These are phyloP conservation scores for Fusarium burgessii DNA, from an alignment of 2,329 filamentous ascomycete species.

Conservation along the genomic window DNA sequence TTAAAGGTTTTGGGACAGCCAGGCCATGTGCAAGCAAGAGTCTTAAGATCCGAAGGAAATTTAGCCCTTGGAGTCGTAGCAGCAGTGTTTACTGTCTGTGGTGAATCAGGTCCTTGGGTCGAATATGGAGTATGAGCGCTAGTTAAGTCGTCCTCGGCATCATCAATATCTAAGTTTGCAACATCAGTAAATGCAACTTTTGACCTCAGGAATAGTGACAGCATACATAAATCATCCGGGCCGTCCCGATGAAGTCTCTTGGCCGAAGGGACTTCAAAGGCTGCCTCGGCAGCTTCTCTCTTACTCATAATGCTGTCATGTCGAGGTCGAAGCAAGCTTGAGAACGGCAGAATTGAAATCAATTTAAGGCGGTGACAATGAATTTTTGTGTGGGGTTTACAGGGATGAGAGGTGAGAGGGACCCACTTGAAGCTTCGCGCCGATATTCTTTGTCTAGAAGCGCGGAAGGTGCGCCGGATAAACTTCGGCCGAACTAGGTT, in stretches of 20 bases:
- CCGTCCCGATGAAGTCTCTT: conserved; percentile 45
- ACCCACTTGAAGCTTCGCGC: conserved; percentile 10
- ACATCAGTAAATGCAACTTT: conserved; percentile 14
- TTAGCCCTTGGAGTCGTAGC: conserved; percentile 60
- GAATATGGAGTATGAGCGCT: conserved; percentile 51
- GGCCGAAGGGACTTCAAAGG: conserved; percentile 39
- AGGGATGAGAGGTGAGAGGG: conserved; percentile 18
- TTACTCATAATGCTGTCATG: conserved; percentile 51
- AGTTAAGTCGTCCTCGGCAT: conserved; percentile 51
- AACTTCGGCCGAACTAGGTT: conserved; percentile 49
- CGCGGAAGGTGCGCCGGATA: conserved; percentile 39
- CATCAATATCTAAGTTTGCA: conserved; percentile 46
- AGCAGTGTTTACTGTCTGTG: conserved; percentile 48
- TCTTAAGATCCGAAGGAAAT: conserved; percentile 80
- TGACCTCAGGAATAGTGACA: not conserved
- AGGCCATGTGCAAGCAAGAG: conserved; percentile 78
- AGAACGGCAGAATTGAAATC: conserved; percentile 50
- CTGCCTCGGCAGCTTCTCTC: conserved; percentile 46
- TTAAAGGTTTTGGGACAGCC: conserved; percentile 88
- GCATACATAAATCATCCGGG: conserved; percentile 42
- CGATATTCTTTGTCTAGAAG: not conserved
- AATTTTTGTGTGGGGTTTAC: conserved; percentile 47
- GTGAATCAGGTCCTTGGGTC: conserved; percentile 49
- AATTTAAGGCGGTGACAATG: conserved; percentile 52
- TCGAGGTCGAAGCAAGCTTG: conserved; percentile 20